Base-by-base conservation (phyloP, 495 filamentous ascomycete genomes). In the Glonium stellatum region DNA sequence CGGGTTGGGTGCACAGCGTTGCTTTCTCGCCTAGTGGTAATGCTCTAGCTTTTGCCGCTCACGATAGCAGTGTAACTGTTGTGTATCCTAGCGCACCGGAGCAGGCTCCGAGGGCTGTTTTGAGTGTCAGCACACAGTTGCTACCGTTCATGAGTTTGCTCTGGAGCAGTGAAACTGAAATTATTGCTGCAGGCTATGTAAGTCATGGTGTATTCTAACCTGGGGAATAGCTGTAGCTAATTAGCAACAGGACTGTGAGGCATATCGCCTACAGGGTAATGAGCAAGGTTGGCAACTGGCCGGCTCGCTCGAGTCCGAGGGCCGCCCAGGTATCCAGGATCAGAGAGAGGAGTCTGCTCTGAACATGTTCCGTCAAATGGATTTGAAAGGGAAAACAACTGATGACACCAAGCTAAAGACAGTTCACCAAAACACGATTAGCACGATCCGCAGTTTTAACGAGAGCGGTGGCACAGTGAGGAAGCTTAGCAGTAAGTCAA, bases 301-400 rank as follows among this genome's bases (percentile, higher is more conserved):
- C 12, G 92, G 92, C 25, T 89, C 89, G 4, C 72, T 97, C 49
- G 93, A 97, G 72, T 74, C 72, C 0, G 81, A 83, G 66, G 69
- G 73, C 22, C 75, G 80, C 0, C 72, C 76, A 0, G 81, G 80
- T 19, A 48, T 77, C 25, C 77, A 75, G 4, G 83, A 79, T 58
- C 83, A 77, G 77, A 87, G 84, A 68, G 90, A 82, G 73, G 88
- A 82, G 72, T 89, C 86, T 65, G 93, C 93, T n/a, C 78, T 97
- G 70, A 96, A 97, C 71, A 97, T 97, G 95, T 98, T 98, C 80
- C 83, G 83, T 70, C 91, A 96, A 75, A 96, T 98, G 95, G 93
- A 98, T 71, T 78, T 97, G 60, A 96, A 91, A 78, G 93, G 93
- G 39, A 95, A 96, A 74, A 73, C 79, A 22, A 85, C 85, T 65